Conservation (phyloP, 2,329 filamentous ascomycete genomes). For the Paecilomyces formosus region DNA sequence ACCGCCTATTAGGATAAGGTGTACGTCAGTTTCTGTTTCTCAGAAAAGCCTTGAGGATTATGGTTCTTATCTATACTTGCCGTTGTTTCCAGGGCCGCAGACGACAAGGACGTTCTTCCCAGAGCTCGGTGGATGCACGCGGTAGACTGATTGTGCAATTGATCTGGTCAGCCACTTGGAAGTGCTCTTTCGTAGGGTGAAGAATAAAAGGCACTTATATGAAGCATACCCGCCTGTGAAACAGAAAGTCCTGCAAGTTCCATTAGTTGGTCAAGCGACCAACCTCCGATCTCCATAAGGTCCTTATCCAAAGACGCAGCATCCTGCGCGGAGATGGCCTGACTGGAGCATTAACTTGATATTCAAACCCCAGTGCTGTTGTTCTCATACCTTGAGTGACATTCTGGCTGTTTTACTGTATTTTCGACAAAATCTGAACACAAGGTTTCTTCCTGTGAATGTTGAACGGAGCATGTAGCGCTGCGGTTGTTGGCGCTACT, state of each 20-base stretch:
- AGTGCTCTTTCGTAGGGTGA: background rate
- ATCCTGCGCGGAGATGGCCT: constrained; percentile 83
- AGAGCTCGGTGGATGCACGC: constrained; percentile 65
- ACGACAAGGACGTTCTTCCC: constrained; percentile 73
- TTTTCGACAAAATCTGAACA: constrained; percentile 11
- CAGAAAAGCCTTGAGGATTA: background rate
- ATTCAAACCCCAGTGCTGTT: background rate
- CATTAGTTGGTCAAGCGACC: constrained; percentile 95
- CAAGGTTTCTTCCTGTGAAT: constrained; percentile 5
- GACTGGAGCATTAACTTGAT: background rate
- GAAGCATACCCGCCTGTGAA: constrained; percentile 66
- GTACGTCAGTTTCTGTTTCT: background rate
- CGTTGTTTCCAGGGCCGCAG: constrained; percentile 75
- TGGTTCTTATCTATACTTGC: constrained; percentile 16
- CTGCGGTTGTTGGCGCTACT: background rate
- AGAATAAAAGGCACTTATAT: background rate
- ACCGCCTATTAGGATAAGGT: constrained; percentile 52
- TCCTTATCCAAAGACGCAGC: constrained; percentile 86
- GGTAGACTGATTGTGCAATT: constrained; percentile 57
- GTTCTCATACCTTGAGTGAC: constrained; percentile 31
- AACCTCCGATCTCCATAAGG: constrained; percentile 79
- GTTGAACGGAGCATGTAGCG: constrained; percentile 20
- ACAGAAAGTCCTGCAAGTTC: constrained; percentile 89
- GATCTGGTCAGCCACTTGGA: background rate
- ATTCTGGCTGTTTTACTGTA: constrained; percentile 27